Evolutionary conservation across 2,329 filamentous ascomycete genomes (phyloP).

Genomic region (Botryotinia narcissicola): DNA sequence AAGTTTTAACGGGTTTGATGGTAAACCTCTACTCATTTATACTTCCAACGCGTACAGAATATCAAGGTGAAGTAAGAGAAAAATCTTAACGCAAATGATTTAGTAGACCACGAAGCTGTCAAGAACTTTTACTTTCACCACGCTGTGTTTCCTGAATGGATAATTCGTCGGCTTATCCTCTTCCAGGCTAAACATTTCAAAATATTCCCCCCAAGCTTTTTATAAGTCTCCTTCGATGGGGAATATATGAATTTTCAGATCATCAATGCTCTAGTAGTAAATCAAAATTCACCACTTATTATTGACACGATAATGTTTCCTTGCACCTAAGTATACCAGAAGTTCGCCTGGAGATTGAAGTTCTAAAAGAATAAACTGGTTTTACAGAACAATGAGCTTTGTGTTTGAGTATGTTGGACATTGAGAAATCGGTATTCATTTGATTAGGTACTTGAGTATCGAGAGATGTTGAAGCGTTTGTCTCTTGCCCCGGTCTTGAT

Average conservation of each 20-base stretch:
- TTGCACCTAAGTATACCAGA: too few relatives aligned
- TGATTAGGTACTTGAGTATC: neutral
- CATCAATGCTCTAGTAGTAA: neutral
- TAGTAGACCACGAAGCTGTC: neutral
- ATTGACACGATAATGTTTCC: neutral
- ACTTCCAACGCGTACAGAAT: neutral
- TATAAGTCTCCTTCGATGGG: neutral
- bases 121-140: neutral
- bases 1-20: neutral
- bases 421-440: accelerated
- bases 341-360: neutral
- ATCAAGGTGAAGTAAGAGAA: neutral
- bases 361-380: neutral
- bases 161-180: accelerated
- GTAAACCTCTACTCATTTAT: neutral
- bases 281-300: neutral
- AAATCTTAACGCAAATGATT: neutral
- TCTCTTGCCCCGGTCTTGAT: neutral
- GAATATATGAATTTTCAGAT: neutral
- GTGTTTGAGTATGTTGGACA: neutral
- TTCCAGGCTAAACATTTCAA: neutral
- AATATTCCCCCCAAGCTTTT: neutral
- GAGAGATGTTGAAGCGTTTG: accelerated
- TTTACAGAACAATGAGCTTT: neutral
- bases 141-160: accelerated